Conservation (phyloP, 345 rosid genomes). For the Hypericum perforatum region DNA sequence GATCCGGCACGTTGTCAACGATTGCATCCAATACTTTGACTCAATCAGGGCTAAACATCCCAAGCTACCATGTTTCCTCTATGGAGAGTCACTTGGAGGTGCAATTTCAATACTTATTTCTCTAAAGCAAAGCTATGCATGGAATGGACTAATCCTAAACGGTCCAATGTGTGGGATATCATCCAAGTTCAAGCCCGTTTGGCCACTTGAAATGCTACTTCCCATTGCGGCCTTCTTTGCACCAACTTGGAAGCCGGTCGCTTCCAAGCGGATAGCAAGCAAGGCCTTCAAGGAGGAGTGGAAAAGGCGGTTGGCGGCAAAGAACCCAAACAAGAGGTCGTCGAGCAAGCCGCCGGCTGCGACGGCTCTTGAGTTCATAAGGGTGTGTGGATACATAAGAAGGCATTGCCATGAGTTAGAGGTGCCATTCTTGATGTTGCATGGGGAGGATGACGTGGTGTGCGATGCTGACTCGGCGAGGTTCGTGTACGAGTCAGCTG, state of each 20-base stretch:
- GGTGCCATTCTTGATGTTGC: constrained; percentile 19
- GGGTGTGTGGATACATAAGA: constrained; percentile 18
- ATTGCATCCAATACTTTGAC: constrained; percentile 18
- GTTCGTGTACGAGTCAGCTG: constrained; percentile 17
- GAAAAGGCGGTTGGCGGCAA: constrained; percentile 20
- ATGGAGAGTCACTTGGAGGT: constrained; percentile 30
- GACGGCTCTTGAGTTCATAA: constrained; percentile 18
- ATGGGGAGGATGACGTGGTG: constrained; percentile 16
- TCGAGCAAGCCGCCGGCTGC: constrained; percentile 20
- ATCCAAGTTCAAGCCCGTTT: constrained; percentile 18
- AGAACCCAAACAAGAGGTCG: constrained; percentile 11
- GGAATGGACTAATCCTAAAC: constrained; percentile 25
- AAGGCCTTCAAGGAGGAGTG: constrained; percentile 21
- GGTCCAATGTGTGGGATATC: constrained; percentile 30
- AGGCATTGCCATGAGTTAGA: constrained; percentile 15
- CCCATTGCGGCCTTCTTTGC: constrained; percentile 18
- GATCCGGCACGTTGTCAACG: constrained; percentile 10
- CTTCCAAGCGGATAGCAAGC: constrained; percentile 16
- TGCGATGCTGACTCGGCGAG: constrained; percentile 16
- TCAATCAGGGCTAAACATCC: constrained; percentile 10
- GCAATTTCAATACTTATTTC: constrained; percentile 19
- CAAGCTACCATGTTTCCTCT: constrained; percentile 21
- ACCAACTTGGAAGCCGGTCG: constrained; percentile 16
- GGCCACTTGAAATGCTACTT: constrained; percentile 22
- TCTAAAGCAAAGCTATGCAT: constrained; percentile 12